Evolutionary conservation across 2,329 filamentous ascomycete genomes (phyloP).

Genomic region (Knoxdaviesia capensis): DNA sequence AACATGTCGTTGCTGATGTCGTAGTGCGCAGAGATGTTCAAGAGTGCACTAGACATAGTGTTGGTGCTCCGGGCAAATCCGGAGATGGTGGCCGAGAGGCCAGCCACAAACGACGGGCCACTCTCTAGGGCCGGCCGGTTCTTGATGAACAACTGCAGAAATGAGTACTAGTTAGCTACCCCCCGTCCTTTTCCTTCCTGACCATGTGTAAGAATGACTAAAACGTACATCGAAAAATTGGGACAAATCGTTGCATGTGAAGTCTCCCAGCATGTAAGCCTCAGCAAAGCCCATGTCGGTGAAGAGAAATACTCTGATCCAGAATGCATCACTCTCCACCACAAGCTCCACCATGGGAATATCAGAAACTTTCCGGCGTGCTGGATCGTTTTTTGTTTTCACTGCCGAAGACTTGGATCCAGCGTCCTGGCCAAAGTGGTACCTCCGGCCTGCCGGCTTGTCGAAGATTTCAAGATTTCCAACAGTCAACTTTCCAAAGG

Average conservation of each 20-base stretch:
- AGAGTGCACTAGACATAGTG: slow-evolving; percentile 33
- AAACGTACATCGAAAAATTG: slow-evolving; percentile 41
- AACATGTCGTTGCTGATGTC: slow-evolving; percentile 64
- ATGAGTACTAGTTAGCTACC: neutral
- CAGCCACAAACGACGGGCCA: slow-evolving; percentile 40
- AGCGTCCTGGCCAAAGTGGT: slow-evolving; percentile 25
- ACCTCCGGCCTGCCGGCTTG: slow-evolving; percentile 19
- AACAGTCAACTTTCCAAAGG: slow-evolving; percentile 23
- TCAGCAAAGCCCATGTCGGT: slow-evolving; percentile 60
- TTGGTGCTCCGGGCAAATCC: slow-evolving; percentile 37
- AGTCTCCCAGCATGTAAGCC: slow-evolving; percentile 53
- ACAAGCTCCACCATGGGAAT: slow-evolving; percentile 30
- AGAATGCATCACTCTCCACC: slow-evolving; percentile 47
- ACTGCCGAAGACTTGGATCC: slow-evolving; percentile 14
- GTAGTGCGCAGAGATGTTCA: slow-evolving; percentile 55
- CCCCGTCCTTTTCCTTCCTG: too few species aligned
- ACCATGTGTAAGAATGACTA: neutral
- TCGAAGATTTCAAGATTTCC: slow-evolving; percentile 28
- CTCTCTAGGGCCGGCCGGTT: slow-evolving; percentile 46
- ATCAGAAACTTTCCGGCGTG: slow-evolving; percentile 12
- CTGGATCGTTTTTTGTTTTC: slow-evolving; percentile 14
- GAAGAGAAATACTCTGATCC: slow-evolving; percentile 47
- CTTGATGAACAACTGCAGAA: slow-evolving; percentile 41
- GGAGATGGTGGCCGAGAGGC: slow-evolving; percentile 34
- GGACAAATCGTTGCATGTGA: slow-evolving; percentile 45